Percentiles rank a stretch among this genome's conserved stretches.
Evolutionary conservation across 2,329 filamentous ascomycete species (phyloP).

Genomic region (Trichothecium sympodiale): DNA sequence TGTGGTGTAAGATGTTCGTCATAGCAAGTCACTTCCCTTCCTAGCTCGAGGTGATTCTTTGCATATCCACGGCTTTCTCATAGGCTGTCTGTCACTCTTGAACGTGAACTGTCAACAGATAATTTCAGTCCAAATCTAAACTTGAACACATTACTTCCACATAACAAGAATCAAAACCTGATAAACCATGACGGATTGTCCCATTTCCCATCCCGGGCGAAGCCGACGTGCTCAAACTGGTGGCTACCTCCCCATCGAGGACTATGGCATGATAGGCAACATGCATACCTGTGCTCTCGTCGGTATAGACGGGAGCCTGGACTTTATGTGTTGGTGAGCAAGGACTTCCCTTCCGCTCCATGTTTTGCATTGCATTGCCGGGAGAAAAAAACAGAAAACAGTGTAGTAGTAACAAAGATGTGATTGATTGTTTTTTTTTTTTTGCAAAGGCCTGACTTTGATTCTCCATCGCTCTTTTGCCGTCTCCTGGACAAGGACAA

Average conservation of each 20-base stretch:
- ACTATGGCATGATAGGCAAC: conserved; percentile 72
- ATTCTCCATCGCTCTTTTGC: conserved; percentile 67
- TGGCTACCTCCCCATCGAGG: conserved; percentile 54
- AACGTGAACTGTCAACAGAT: too few relatives aligned
- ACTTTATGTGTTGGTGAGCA: conserved; percentile 65
- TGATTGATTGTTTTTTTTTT: not conserved
- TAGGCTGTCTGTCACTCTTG: too few relatives aligned
- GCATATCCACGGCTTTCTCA: too few relatives aligned
- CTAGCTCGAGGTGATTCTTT: too few relatives aligned
- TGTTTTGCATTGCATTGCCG: too few relatives aligned
- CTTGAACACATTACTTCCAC: too few relatives aligned
- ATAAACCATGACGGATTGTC: not conserved
- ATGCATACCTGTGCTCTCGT: conserved; percentile 71
- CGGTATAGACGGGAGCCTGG: conserved; percentile 61
- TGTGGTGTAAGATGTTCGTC: too few relatives aligned
- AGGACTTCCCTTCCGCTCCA: not conserved
- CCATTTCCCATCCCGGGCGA: conserved; percentile 19
- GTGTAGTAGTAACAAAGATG: too few relatives aligned
- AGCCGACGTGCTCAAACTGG: conserved; percentile 23
- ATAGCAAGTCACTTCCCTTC: too few relatives aligned
- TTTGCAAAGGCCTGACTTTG: conserved; percentile 56
- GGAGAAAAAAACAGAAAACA: too few relatives aligned
- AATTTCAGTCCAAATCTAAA: too few relatives aligned
- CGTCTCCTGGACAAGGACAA: conserved; percentile 64
- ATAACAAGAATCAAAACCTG: too few relatives aligned